Evolutionary conservation across 2,329 filamentous ascomycete genomes (phyloP).

Genomic region (Claviceps citrina): DNA sequence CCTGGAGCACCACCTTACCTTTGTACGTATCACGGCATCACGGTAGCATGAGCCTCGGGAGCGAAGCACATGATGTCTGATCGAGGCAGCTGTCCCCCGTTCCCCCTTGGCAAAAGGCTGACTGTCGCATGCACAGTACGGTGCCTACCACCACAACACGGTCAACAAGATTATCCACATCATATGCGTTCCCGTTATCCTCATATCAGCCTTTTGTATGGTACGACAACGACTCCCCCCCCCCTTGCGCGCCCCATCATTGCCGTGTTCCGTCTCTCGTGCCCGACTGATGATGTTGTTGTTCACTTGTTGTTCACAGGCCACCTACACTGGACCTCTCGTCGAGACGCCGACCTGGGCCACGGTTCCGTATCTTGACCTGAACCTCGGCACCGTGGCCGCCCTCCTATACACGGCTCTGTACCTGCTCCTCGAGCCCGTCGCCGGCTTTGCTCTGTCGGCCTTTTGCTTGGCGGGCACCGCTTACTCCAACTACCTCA

Average conservation of each 20-base stretch:
- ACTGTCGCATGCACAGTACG: conserved; percentile 43
- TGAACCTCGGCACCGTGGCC: conserved; percentile 49
- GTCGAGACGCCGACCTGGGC: conserved; percentile 52
- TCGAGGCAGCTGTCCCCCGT: background rate
- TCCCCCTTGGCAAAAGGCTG: no score
- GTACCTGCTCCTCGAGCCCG: conserved; percentile 85
- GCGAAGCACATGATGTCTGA: background rate
- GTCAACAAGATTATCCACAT: conserved; percentile 70
- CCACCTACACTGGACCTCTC: conserved; percentile 45
- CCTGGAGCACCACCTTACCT: conserved; percentile 67
- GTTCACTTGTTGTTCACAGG: conserved; percentile 22
- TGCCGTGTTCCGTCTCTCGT: no score
- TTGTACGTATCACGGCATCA: conserved; percentile 40
- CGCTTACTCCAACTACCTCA: conserved; percentile 60
- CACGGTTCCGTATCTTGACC: conserved; percentile 49
- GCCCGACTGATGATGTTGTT: background rate
- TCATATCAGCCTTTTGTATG: conserved; percentile 55
- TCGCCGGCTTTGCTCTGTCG: conserved; percentile 66
- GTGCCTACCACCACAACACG: conserved; percentile 64
- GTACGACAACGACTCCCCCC: conserved; percentile 44
- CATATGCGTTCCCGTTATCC: conserved; percentile 60
- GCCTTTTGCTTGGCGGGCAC: conserved; percentile 62
- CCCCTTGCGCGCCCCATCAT: no score
- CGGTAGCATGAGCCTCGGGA: background rate
- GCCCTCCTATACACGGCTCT: conserved; percentile 57